A percentile compares a stretch with the other conserved stretches of the same genome.
phyloP scores from a whole-genome alignment of 2,329 filamentous ascomycete species.

The Botrytis fragariae region DNA sequence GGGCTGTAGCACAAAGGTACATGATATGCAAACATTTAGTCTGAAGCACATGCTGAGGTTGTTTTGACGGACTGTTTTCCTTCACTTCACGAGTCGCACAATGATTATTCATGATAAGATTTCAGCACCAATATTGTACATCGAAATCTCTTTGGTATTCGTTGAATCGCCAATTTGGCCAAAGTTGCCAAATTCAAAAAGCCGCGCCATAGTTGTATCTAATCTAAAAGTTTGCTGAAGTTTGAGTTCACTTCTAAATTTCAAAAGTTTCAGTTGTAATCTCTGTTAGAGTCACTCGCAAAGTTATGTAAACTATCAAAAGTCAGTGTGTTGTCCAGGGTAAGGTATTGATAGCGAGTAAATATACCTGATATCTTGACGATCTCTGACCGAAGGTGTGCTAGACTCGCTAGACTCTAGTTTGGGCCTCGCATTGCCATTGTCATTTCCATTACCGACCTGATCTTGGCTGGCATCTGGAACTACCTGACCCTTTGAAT shows the following conservation, averaged over 20 bases:
- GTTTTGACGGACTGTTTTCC: background rate
- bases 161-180: background rate
- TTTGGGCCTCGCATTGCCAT: slow-evolving; percentile 31
- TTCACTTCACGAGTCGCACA: background rate
- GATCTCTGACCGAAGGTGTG: slow-evolving; percentile 37
- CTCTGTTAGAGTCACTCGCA: slow-evolving; percentile 32
- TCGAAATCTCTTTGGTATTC: background rate
- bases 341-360: background rate
- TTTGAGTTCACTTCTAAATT: background rate
- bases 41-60: too few relatives aligned
- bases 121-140: background rate
- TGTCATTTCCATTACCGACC: slow-evolving; percentile 25
- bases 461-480: slow-evolving; percentile 38
- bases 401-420: slow-evolving; percentile 33
- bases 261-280: slow-evolving; percentile 29
- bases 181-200: background rate
- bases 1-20: background rate
- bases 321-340: background rate
- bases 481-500: slow-evolving; percentile 55
- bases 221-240: background rate
- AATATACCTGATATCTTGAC: slow-evolving; percentile 39
- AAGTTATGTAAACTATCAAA: slow-evolving; percentile 22
- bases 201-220: background rate
- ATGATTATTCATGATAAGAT: background rate
- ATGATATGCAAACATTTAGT: background rate